These are phyloP conservation scores for Calonectria hawksworthii DNA, from an alignment of 2,329 filamentous ascomycete genomes.

Conservation along the genomic window DNA sequence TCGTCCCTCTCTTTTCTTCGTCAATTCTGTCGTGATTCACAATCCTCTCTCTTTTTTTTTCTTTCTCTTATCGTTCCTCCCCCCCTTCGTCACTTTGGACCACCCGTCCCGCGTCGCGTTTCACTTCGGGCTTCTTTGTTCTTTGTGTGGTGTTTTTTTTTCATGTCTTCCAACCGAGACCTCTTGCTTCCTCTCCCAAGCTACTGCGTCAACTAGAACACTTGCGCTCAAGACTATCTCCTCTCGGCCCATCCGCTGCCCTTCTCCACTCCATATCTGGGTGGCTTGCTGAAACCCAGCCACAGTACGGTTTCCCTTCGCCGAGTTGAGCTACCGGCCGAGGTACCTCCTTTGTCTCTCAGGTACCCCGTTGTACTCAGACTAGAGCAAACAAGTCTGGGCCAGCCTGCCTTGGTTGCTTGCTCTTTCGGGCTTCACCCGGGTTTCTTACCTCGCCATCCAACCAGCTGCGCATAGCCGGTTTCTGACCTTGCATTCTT, in stretches of 20 bases:
- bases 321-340: constrained; percentile 11
- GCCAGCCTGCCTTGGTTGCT: constrained; percentile 14
- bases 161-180: background rate
- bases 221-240: constrained; percentile 6
- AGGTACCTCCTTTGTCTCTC: constrained; percentile 13
- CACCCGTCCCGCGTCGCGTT: constrained; percentile 1
- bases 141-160: background rate
- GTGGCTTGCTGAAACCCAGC: constrained; percentile 28
- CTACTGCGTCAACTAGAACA: constrained; percentile 7
- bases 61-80: background rate
- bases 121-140: constrained; percentile 12
- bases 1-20: background rate
- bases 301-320: constrained; percentile 11
- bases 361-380: constrained; percentile 13
- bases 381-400: constrained; percentile 9
- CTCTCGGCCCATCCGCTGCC: constrained; percentile 23
- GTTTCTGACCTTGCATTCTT: constrained; percentile 32
- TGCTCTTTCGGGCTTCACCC: constrained; percentile 13
- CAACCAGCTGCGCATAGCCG: constrained; percentile 33
- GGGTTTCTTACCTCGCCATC: constrained; percentile 21
- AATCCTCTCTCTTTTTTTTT: constrained; percentile 3
- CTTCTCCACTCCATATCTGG: constrained; percentile 18
- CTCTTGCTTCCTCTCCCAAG: constrained; percentile 7
- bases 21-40: constrained; percentile 12
- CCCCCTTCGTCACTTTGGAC: background rate